phyloP scores from a whole-genome alignment of 352 stramenopile genomes.

The Phytophthora aleatoria region DNA sequence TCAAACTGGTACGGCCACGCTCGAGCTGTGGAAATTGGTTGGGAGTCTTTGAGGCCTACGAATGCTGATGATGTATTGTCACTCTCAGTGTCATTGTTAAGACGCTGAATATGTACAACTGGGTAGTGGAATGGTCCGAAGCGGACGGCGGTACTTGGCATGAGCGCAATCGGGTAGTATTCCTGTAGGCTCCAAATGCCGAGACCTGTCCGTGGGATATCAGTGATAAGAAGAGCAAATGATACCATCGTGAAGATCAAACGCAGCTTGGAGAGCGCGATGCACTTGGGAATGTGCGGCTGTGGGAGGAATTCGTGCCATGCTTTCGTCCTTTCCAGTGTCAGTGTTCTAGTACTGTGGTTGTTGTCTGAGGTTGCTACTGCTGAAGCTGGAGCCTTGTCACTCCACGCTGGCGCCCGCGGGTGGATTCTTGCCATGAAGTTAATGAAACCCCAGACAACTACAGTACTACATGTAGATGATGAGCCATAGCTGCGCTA shows the following conservation, averaged over 20 bases:
- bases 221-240: conserved; percentile 45
- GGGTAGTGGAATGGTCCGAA: conserved; percentile 61
- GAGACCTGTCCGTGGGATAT: conserved; percentile 58
- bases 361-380: background rate
- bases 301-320: conserved; percentile 21
- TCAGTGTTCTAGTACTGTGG: conserved; percentile 4
- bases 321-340: background rate
- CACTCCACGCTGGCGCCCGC: background rate
- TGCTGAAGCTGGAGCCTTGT: background rate
- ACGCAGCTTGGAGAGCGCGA: conserved; percentile 37
- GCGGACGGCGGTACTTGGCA: conserved; percentile 32
- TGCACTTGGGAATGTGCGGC: conserved; percentile 32
- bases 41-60: conserved; percentile 19
- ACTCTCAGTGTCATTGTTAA: conserved; percentile 1
- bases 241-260: conserved; percentile 44
- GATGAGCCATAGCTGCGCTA: too few species aligned
- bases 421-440: conserved; percentile 7
- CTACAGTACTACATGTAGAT: too few species aligned
- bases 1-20: conserved; percentile 50
- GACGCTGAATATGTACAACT: conserved; percentile 35
- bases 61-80: conserved; percentile 8
- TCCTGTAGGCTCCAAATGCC: conserved; percentile 29
- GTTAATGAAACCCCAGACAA: background rate
- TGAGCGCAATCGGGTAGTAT: conserved; percentile 29
- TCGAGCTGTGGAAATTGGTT: conserved; percentile 10